These are phyloP conservation scores for Wickerhamiella azyma DNA, from an alignment of 805 yeast genomes.

Conservation along the genomic window DNA sequence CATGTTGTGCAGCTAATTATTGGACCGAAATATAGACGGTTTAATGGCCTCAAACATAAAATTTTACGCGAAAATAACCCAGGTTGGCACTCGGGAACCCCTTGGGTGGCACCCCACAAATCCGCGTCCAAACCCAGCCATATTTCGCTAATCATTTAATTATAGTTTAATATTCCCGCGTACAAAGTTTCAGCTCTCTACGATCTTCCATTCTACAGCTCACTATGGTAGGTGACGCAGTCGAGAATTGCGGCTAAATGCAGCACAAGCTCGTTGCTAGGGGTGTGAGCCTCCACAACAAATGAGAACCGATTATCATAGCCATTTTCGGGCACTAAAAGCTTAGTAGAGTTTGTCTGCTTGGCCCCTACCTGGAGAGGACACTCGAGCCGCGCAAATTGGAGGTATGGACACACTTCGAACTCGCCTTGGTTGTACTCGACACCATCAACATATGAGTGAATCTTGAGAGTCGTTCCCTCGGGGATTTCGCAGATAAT, in stretches of 20 bases:
- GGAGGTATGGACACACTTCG: conserved; percentile 20
- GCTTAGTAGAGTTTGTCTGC: conserved; percentile 13
- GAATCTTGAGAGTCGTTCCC: conserved; percentile 16
- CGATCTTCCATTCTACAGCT: conserved; percentile 2
- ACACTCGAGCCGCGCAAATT: conserved; percentile 20
- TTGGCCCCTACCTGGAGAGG: conserved; percentile 12
- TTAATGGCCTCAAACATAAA: not conserved
- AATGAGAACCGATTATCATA: conserved; percentile 22
- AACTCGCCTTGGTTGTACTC: conserved; percentile 15
- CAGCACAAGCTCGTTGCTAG: conserved; percentile 15
- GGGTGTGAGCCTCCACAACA: conserved; percentile 18
- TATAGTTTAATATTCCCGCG: conserved; percentile 32
- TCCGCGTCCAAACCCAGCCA: conserved; percentile 38
- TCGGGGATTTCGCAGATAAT: conserved; percentile 18
- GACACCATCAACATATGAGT: conserved; percentile 14
- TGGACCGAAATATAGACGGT: conserved; percentile 12
- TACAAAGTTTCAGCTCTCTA: not conserved
- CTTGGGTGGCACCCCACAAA: not conserved
- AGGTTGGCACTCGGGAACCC: too few relatives aligned
- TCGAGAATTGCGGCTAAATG: conserved; percentile 19
- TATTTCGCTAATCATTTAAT: conserved; percentile 48
- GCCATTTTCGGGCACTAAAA: conserved; percentile 22
- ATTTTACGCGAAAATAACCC: not conserved
- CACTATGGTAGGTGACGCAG: conserved; percentile 7
- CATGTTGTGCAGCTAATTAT: conserved; percentile 29